Base-by-base conservation (phyloP, 176 grass and related monocot species). In the sorghum (Sorghum bicolor) region DNA sequence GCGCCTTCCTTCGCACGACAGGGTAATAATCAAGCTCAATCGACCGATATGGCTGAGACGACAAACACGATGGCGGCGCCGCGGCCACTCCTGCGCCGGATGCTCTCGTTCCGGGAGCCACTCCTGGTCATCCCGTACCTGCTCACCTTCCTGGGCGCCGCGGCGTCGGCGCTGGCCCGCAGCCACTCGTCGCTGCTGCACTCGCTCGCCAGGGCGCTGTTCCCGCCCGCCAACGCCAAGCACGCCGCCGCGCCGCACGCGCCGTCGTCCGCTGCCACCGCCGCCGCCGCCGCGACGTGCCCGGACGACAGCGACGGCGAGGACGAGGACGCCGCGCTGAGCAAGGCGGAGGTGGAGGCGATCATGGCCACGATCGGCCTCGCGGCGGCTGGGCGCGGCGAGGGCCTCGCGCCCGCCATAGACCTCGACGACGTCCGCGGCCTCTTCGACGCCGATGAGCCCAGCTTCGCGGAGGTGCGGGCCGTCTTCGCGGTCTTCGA, bases 401-500 rank as follows among this genome's bases (percentile, higher is more conserved):
- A 82, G 68, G 78, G 78, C 7, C 67, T 86, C 5, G 50, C 78
- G 64, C 0, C 17, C 26, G 45, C 86, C 36, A 57, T 89, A 50
- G 79, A 80, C 44, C 63, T n/a, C 64, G 55, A 39, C 43, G 89
- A 98, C 38, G 78, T 87, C 12, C n/a, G 37, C 0, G 20, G 34
- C 13, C 25, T 98, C 58, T 98, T 98, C 61, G 92, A 94, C 33
- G 84, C 89, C 75, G 89, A 83, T 5, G 96, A 98, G 79, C 92
- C 96, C 3, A 94, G 95, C 68, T 87, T 98, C 77, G 79, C 64
- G 14, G 95, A 98, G 88, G 79, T 90, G 41, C 77, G 88, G 28
- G 44, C 80, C 53, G 96, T 85, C 5, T 98, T 98, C 87, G 88
- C 73, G 12, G 83, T 93, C 24, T 93, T 98, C 45, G 96, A 98